These are phyloP conservation scores for Vitis amurensis DNA, from an alignment of 164 flowering plant species.

Conservation along the genomic window DNA sequence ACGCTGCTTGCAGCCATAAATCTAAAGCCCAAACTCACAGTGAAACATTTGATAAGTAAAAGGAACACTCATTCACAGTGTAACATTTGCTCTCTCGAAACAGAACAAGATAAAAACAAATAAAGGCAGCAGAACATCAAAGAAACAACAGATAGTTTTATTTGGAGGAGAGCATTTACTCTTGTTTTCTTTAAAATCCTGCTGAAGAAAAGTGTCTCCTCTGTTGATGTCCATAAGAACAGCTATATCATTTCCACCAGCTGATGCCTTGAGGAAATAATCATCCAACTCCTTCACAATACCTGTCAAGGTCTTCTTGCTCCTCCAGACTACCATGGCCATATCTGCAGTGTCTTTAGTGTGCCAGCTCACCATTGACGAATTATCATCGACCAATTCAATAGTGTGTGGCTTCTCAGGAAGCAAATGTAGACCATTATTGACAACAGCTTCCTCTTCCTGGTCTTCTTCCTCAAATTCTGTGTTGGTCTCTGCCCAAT, in stretches of 20 bases:
- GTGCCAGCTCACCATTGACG: conserved; percentile 53
- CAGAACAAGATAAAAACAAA: too few relatives aligned
- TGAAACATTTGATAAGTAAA: too few relatives aligned
- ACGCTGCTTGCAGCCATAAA: too few relatives aligned
- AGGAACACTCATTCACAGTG: too few relatives aligned
- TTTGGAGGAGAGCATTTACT: conserved; percentile 34
- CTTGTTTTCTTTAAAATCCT: conserved; percentile 41
- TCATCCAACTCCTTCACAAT: conserved; percentile 78
- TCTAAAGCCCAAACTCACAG: too few relatives aligned
- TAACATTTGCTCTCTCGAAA: too few relatives aligned
- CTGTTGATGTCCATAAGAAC: conserved; percentile 59
- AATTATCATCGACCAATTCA: conserved; percentile 53
- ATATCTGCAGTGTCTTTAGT: conserved; percentile 45
- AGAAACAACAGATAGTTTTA: conserved; percentile 4
- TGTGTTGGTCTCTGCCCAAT: conserved; percentile 68
- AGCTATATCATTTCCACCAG: conserved; percentile 57
- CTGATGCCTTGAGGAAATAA: conserved; percentile 73
- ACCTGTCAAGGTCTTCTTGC: conserved; percentile 55
- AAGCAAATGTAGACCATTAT: conserved; percentile 15
- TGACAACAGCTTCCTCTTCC: conserved; percentile 20
- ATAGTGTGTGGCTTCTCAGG: conserved; percentile 24
- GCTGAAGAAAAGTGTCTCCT: conserved; percentile 31
- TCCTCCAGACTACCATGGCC: conserved; percentile 51
- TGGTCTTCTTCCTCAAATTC: conserved; percentile 62
- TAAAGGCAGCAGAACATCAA: background rate